Conservation (phyloP, 176 grass and related monocot genomes). For the Luzula sylvatica region DNA sequence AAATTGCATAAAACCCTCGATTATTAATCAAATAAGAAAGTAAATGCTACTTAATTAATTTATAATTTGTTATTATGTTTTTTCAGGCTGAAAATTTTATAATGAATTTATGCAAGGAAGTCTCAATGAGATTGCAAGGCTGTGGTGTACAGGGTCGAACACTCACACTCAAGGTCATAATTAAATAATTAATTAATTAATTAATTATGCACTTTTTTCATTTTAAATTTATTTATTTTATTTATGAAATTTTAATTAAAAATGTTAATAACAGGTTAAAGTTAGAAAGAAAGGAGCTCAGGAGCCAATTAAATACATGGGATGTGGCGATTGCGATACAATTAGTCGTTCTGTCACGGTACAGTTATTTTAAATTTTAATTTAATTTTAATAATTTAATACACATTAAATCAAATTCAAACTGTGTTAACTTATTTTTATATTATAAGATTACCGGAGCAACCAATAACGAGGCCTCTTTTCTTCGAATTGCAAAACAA, state of each 20-base stretch:
- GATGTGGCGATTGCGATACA: conserved; percentile 85
- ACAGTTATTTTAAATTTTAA: conserved; percentile 13
- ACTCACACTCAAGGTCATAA: conserved; percentile 93
- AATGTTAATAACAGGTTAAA: conserved; percentile 47
- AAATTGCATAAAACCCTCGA: too few relatives aligned
- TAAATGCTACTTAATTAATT: conserved; percentile 11
- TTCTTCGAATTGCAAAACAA: conserved; percentile 71
- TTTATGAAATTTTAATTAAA: conserved; percentile 13
- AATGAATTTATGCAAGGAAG: conserved; percentile 85
- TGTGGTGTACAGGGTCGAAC: conserved; percentile 86
- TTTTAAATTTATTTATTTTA: conserved; percentile 3
- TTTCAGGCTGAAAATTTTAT: conserved; percentile 82
- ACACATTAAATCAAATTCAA: conserved; percentile 5
- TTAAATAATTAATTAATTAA: too few relatives aligned
- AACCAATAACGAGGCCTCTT: conserved; percentile 51
- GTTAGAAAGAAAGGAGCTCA: conserved; percentile 76
- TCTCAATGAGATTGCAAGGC: conserved; percentile 68
- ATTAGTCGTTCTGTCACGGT: conserved; percentile 78
- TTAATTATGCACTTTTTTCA: conserved; percentile 8
- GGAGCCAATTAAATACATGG: conserved; percentile 90
- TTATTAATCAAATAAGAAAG: background rate
- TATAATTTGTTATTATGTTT: conserved; percentile 8
- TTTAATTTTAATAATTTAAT: conserved; percentile 13
- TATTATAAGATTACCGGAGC: conserved; percentile 63
- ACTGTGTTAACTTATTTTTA: conserved; percentile 8